Conservation (phyloP, 2,329 filamentous ascomycete species). For the Colletotrichum kahawae region DNA sequence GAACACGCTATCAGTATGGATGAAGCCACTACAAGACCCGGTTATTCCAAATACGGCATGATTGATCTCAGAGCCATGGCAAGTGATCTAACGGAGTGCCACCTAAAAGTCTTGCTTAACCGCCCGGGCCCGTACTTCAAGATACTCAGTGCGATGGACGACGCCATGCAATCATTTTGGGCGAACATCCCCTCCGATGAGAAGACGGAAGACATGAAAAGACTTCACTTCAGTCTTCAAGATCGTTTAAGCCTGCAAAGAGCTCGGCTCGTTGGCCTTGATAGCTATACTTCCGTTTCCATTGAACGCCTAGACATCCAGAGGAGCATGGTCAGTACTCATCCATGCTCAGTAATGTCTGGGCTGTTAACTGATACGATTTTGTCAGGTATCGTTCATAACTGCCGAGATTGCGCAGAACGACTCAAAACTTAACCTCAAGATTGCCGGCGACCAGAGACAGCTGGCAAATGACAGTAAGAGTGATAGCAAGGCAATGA, state of each 20-base stretch:
- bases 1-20: not conserved
- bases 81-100: not conserved
- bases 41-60: not conserved
- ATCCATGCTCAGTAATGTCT: too few species aligned
- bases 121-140: not conserved
- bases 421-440: not conserved
- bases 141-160: not conserved
- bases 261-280: not conserved
- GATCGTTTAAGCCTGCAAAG: not conserved
- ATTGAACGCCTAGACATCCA: not conserved
- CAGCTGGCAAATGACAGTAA: not conserved
- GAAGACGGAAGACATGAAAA: not conserved
- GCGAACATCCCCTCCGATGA: not conserved
- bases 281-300: not conserved
- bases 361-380: not conserved
- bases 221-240: not conserved
- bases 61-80: not conserved
- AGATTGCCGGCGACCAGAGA: not conserved
- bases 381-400: not conserved
- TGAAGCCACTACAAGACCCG: fast-evolving
- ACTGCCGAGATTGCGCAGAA: not conserved
- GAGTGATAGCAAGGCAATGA: not conserved
- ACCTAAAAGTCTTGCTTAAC: not conserved
- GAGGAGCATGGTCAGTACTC: not conserved
- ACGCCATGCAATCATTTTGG: not conserved